Conservation (phyloP, 306 rosid genomes). For the Crotalaria pallida region DNA sequence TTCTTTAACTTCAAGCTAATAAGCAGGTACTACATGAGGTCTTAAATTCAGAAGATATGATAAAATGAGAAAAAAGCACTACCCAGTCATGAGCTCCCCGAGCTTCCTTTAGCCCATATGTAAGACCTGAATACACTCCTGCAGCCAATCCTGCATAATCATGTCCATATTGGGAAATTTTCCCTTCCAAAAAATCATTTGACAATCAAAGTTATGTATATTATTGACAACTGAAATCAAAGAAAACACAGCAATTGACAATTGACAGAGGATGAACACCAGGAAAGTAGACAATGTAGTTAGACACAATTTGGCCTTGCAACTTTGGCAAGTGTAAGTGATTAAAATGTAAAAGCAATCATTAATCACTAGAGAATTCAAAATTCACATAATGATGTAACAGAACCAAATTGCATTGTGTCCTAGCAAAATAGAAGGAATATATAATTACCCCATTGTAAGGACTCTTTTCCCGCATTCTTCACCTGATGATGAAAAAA, state of each 20-base stretch:
- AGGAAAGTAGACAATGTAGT: not conserved
- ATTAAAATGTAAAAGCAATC: not conserved
- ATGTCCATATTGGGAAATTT: not conserved
- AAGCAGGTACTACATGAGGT: not conserved
- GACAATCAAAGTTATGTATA: not conserved
- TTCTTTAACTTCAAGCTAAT: not conserved
- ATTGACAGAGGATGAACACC: not conserved
- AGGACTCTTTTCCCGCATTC: constrained; percentile 68
- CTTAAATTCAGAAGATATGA: not conserved
- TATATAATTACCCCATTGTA: constrained; percentile 73
- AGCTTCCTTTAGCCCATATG: constrained; percentile 85
- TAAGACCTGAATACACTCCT: constrained; percentile 88
- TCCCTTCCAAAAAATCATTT: not conserved
- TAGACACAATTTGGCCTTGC: not conserved
- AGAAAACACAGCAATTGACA: not conserved
- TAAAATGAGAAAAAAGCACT: not conserved
- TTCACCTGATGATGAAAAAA: constrained; percentile 52
- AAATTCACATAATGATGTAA: not conserved
- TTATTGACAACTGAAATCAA: not conserved
- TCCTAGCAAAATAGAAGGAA: not conserved
- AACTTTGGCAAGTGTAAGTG: not conserved
- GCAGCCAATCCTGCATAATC: constrained; percentile 74
- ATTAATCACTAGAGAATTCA: not conserved
- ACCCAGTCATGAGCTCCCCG: constrained; percentile 98
- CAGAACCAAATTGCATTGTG: not conserved